Evolutionary conservation across 2,329 filamentous ascomycete genomes (phyloP).

Genomic region (Ophiocordyceps robertsii): DNA sequence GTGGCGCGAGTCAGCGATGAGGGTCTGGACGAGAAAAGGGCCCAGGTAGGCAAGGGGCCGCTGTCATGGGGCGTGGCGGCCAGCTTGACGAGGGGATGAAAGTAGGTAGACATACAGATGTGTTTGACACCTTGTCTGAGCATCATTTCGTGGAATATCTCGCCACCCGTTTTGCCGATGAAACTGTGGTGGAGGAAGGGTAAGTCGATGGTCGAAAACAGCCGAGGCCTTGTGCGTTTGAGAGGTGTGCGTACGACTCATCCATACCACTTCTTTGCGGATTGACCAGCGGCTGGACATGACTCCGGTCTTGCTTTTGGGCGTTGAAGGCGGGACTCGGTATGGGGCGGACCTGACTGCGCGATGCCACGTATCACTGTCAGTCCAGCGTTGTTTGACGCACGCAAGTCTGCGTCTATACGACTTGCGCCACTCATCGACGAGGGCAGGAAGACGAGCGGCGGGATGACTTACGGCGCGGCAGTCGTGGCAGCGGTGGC

Average conservation of each 20-base stretch:
- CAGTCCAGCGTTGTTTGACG: not conserved
- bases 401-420: not conserved
- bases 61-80: not conserved
- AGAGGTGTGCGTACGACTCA: conserved; percentile 51
- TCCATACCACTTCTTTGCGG: conserved; percentile 52
- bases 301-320: conserved; percentile 31
- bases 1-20: conserved; percentile 4
- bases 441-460: conserved; percentile 8
- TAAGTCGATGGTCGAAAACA: no score
- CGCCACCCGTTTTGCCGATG: conserved; percentile 86
- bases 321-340: conserved; percentile 51
- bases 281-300: conserved; percentile 58
- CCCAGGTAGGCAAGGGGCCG: conserved; percentile 1
- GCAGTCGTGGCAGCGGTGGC: conserved; percentile 25
- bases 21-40: conserved; percentile 3
- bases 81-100: not conserved
- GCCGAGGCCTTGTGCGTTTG: not conserved
- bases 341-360: conserved; percentile 33
- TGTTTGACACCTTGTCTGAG: conserved; percentile 82
- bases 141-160: conserved; percentile 99
- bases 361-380: not conserved
- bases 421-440: not conserved
- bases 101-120: conserved; percentile 54
- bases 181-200: conserved; percentile 38
- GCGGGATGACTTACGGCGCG: conserved; percentile 32